Percentiles rank a stretch among this genome's conserved stretches.
These are phyloP conservation scores for Boletus tomentosulus DNA, from an alignment of 768 basidiomycete genomes.

Conservation along the genomic window DNA sequence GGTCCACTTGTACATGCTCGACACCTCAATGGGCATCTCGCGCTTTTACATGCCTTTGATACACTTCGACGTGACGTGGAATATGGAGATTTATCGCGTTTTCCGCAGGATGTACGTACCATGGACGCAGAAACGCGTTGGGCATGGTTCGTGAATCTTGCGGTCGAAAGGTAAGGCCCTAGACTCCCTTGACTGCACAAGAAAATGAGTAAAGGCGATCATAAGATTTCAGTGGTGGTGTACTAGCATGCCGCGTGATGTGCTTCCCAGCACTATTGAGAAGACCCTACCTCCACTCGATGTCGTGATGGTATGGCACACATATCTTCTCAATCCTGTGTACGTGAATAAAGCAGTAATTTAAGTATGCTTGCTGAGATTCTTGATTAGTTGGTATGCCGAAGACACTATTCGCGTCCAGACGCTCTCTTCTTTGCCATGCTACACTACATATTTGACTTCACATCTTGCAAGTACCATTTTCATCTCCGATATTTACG, in stretches of 20 bases:
- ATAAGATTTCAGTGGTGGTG: conserved; percentile 36
- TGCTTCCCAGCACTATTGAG: not conserved
- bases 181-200: not conserved
- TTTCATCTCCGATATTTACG: too few species aligned
- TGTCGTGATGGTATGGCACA: conserved; percentile 40
- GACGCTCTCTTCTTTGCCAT: conserved; percentile 1
- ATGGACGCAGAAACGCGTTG: conserved; percentile 31
- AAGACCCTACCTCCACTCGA: conserved; percentile 32
- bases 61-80: conserved; percentile 21
- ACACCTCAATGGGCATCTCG: conserved; percentile 30
- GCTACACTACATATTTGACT: conserved; percentile 10
- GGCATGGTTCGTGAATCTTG: conserved; percentile 36
- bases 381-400: conserved; percentile 20
- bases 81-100: conserved; percentile 1
- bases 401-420: conserved; percentile 14
- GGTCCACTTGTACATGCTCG: not conserved
- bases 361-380: not conserved
- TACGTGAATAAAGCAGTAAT: not conserved
- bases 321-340: conserved; percentile 38
- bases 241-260: not conserved
- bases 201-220: too few species aligned
- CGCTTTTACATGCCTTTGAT: conserved; percentile 26
- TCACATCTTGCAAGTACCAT: conserved; percentile 5
- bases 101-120: conserved; percentile 7
- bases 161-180: conserved; percentile 30